Conservation (phyloP, 2,329 filamentous ascomycete genomes). For the Gaeumannomyces sp. region DNA sequence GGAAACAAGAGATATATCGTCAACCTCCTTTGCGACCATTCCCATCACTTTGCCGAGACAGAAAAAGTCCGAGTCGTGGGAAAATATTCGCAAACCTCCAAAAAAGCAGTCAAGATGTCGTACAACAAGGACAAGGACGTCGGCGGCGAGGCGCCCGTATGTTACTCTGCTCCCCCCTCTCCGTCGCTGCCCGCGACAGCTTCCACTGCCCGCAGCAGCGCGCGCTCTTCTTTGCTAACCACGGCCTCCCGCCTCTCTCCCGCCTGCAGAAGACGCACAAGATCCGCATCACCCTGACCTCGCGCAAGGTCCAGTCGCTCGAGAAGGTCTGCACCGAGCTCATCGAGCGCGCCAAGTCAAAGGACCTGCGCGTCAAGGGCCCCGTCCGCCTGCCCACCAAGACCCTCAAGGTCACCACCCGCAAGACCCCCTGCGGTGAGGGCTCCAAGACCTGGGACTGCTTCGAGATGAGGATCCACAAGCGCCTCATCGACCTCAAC, state of each 20-base stretch:
- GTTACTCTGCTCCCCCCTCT: not conserved
- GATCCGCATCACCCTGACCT: slow-evolving; percentile 85
- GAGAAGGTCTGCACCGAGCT: slow-evolving; percentile 99
- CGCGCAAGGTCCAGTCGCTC: slow-evolving; percentile 87
- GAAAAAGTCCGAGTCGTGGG: slow-evolving; percentile 72
- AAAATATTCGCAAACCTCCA: not conserved
- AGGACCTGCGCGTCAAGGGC: slow-evolving; percentile 98
- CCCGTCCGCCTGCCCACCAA: slow-evolving; percentile 96
- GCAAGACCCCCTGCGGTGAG: slow-evolving; percentile 99
- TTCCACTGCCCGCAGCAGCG: not conserved
- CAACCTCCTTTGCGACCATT: slow-evolving; percentile 15
- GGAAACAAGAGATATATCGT: not conserved
- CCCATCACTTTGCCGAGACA: slow-evolving; percentile 75
- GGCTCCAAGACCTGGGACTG: slow-evolving; percentile 99
- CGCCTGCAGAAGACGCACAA: slow-evolving; percentile 9
- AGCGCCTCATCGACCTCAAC: slow-evolving; percentile 94
- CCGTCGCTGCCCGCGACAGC: not conserved
- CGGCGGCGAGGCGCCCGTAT: slow-evolving; percentile 10
- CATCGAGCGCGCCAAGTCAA: slow-evolving; percentile 96
- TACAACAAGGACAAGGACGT: slow-evolving; percentile 12
- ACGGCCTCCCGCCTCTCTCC: not conserved
- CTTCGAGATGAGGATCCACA: slow-evolving; percentile 99
- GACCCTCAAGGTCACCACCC: slow-evolving; percentile 92
- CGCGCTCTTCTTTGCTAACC: not conserved
- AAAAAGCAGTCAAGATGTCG: slow-evolving; percentile 10